These are phyloP conservation scores for Byssothecium circinans DNA, from an alignment of 2,329 filamentous ascomycete genomes.

Conservation along the genomic window DNA sequence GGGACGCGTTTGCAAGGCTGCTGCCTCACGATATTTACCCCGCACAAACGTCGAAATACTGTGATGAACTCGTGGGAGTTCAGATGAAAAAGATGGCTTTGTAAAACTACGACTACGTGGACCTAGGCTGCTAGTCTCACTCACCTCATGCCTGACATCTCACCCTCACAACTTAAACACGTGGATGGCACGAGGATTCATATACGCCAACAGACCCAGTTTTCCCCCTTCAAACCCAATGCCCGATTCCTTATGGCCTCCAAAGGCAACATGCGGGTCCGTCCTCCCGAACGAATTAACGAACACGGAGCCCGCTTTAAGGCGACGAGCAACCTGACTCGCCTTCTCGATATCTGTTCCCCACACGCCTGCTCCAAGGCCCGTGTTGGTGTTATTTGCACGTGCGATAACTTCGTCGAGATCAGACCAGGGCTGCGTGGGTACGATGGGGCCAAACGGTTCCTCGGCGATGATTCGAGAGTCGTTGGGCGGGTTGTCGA, in stretches of 20 bases:
- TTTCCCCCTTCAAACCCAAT: slow-evolving; percentile 69
- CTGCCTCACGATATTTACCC: too few species aligned
- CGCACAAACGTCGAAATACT: too few species aligned
- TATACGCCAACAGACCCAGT: slow-evolving; percentile 50
- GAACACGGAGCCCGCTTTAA: slow-evolving; percentile 60
- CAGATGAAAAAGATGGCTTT: too few species aligned
- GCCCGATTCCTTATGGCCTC: slow-evolving; percentile 77
- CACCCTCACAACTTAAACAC: slow-evolving; percentile 44
- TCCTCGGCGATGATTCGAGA: slow-evolving; percentile 62
- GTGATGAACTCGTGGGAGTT: too few species aligned
- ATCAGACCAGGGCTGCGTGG: slow-evolving; percentile 63
- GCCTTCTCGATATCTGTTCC: slow-evolving; percentile 48
- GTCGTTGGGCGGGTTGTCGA: slow-evolving; percentile 60
- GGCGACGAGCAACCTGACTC: slow-evolving; percentile 48
- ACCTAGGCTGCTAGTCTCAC: not conserved
- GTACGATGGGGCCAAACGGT: slow-evolving; percentile 67
- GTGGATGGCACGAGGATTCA: slow-evolving; percentile 52
- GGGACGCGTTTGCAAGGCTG: too few species aligned
- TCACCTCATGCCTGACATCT: not conserved
- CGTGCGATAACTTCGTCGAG: slow-evolving; percentile 55
- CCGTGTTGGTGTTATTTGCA: slow-evolving; percentile 53
- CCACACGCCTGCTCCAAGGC: slow-evolving; percentile 58
- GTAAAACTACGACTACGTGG: too few species aligned
- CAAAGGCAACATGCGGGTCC: slow-evolving; percentile 59
- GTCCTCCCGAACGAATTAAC: slow-evolving; percentile 56